Conservation (phyloP, 768 basidiomycete genomes). For the Suillus tomentosus region DNA sequence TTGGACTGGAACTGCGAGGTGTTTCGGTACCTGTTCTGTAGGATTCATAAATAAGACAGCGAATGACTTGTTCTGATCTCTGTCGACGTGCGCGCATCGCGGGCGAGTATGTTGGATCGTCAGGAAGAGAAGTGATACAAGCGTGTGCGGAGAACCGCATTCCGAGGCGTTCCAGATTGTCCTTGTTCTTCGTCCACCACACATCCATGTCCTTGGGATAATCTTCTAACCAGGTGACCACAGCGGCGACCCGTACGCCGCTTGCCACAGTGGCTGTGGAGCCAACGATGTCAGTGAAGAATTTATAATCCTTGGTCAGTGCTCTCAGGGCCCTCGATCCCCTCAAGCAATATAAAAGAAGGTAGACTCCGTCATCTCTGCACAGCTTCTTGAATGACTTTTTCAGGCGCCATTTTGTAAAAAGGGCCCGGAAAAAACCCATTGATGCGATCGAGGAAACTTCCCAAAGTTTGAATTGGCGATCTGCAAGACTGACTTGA, state of each 20-base stretch:
- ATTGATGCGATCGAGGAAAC: constrained; percentile 31
- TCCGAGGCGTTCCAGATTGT: constrained; percentile 30
- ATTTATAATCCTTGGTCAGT: constrained; percentile 33
- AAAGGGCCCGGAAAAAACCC: constrained; percentile 24
- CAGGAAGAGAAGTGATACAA: constrained; percentile 40
- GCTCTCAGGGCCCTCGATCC: constrained; percentile 29
- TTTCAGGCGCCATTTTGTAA: constrained; percentile 26
- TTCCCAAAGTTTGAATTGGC: constrained; percentile 33
- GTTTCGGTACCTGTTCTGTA: neutral
- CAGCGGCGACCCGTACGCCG: constrained; percentile 32
- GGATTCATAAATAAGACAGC: neutral
- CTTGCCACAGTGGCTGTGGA: constrained; percentile 31
- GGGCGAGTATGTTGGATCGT: neutral
- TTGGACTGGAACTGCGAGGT: neutral
- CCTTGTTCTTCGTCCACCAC: constrained; percentile 42
- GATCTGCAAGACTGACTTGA: constrained; percentile 19
- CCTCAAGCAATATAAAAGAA: constrained; percentile 37
- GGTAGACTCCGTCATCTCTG: constrained; percentile 31
- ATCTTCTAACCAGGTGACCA: constrained; percentile 38
- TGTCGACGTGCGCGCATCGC: neutral
- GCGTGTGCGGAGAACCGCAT: constrained; percentile 44
- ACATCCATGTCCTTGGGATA: constrained; percentile 33
- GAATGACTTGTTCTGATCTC: constrained; percentile 25
- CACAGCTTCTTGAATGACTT: constrained; percentile 31
- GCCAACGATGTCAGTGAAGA: constrained; percentile 30